Evolutionary conservation across 2,329 filamentous ascomycete genomes (phyloP).

Genomic region (Dactylonectria estremocensis): DNA sequence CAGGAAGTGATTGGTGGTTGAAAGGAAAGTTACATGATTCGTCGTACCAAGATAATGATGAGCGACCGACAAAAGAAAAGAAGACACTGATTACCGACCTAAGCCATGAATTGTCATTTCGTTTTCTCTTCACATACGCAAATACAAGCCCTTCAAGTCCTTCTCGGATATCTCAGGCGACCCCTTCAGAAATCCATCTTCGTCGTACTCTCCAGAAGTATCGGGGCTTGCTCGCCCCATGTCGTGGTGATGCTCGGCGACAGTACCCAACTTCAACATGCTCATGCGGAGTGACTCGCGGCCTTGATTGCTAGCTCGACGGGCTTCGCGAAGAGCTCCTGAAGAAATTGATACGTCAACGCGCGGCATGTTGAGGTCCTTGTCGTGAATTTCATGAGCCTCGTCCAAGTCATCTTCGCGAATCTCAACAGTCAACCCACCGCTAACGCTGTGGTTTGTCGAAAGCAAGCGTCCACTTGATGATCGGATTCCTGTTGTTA

Average conservation of each 20-base stretch:
- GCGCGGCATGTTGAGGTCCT: constrained; percentile 32
- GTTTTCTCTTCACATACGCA: constrained; percentile 47
- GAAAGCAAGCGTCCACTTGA: constrained; percentile 13
- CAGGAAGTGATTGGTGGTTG: constrained; percentile 15
- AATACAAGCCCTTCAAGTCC: constrained; percentile 42
- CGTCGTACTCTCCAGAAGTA: constrained; percentile 61
- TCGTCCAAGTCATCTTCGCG: constrained; percentile 40
- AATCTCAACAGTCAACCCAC: constrained; percentile 37
- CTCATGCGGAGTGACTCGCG: constrained; percentile 35
- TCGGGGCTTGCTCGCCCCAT: constrained; percentile 53
- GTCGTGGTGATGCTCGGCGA: constrained; percentile 45
- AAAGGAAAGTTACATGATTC: constrained; percentile 15
- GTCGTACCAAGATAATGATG: constrained; percentile 35
- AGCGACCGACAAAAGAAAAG: constrained; percentile 21
- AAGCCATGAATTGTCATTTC: not conserved
- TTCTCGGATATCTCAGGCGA: constrained; percentile 59
- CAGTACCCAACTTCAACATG: constrained; percentile 45
- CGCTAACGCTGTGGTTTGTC: constrained; percentile 34
- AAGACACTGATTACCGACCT: constrained; percentile 12
- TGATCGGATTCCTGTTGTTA: constrained; percentile 20
- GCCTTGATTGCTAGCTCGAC: constrained; percentile 39
- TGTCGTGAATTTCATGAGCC: constrained; percentile 50
- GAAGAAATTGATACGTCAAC: constrained; percentile 28
- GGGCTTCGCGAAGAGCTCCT: constrained; percentile 35
- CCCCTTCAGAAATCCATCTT: constrained; percentile 61